Evolutionary conservation across 441 rosid species (phyloP).

Genomic region (Aleurites moluccanus): DNA sequence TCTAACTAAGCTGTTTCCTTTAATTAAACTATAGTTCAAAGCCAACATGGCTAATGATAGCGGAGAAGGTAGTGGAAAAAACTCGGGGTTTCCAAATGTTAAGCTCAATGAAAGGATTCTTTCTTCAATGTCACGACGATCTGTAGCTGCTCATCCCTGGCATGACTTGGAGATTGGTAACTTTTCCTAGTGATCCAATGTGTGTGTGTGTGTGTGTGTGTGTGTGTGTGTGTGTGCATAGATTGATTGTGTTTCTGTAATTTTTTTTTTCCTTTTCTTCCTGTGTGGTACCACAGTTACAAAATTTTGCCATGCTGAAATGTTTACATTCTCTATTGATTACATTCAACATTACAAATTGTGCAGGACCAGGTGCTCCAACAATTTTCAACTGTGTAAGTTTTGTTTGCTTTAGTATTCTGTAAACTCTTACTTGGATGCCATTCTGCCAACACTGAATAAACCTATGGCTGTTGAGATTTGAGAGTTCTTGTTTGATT

Average conservation of each 20-base stretch:
- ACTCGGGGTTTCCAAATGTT: slow-evolving; percentile 28
- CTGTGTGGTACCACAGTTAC: neutral
- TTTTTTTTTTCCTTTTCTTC: neutral
- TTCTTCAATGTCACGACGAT: slow-evolving; percentile 69
- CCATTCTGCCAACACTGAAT: neutral
- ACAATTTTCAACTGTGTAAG: slow-evolving; percentile 82
- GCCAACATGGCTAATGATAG: slow-evolving; percentile 48
- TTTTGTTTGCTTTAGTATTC: slow-evolving; percentile 16
- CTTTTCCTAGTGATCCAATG: neutral
- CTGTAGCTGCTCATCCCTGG: slow-evolving; percentile 97
- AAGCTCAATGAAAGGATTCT: slow-evolving; percentile 75
- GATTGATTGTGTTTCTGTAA: neutral
- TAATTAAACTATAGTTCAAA: slow-evolving; percentile 3
- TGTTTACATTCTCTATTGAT: slow-evolving; percentile 13
- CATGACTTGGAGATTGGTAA: slow-evolving; percentile 88
- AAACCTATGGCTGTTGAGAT: neutral
- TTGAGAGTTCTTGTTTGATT: neutral
- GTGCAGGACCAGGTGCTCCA: slow-evolving; percentile 89
- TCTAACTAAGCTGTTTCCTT: slow-evolving; percentile 7
- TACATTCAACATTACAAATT: slow-evolving; percentile 21
- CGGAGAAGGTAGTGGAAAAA: slow-evolving; percentile 35
- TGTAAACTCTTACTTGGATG: neutral
- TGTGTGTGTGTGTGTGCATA: too few relatives aligned
- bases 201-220: too few relatives aligned
- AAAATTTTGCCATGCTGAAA: neutral